A percentile compares a stretch with the other conserved stretches of the same genome.
phyloP scores from a whole-genome alignment of 805 yeast genomes.

The Starmerella etchellsii region DNA sequence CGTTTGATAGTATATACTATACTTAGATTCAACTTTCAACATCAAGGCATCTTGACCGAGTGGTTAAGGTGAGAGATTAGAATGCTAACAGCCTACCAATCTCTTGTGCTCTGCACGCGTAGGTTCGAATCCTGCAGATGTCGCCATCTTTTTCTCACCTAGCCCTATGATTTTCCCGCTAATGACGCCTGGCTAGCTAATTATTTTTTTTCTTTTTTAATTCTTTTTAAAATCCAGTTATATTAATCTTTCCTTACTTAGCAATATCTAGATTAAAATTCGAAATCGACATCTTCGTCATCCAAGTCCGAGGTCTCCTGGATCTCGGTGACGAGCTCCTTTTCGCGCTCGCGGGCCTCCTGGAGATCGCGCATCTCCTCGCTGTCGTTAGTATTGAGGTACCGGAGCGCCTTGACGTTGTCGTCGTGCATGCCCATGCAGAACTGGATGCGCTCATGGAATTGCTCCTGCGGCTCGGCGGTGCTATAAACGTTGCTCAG shows the following conservation, averaged over 20 bases:
- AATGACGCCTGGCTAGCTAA: background rate
- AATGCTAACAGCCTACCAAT: constrained; percentile 19
- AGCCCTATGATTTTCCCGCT: background rate
- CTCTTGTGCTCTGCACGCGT: constrained; percentile 27
- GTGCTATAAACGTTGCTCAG: constrained; percentile 78
- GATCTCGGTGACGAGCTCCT: constrained; percentile 34
- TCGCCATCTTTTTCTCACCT: constrained; percentile 18
- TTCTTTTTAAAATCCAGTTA: too few species aligned
- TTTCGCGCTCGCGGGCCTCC: constrained; percentile 46
- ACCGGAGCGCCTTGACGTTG: constrained; percentile 88
- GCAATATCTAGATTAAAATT: constrained; percentile 9
- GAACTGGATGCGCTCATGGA: constrained; percentile 87
- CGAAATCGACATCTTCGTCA: constrained; percentile 32
- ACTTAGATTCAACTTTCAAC: too few species aligned
- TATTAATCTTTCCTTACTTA: too few species aligned
- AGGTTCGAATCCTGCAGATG: constrained; percentile 29
- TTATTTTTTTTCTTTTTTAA: background rate
- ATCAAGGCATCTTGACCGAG: constrained; percentile 24
- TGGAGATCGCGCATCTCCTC: constrained; percentile 39
- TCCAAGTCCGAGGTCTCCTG: constrained; percentile 34
- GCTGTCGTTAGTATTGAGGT: constrained; percentile 48
- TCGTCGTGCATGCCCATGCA: constrained; percentile 85
- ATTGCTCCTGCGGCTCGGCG: constrained; percentile 68
- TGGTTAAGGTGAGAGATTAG: constrained; percentile 22
- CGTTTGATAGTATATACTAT: too few species aligned